A percentile compares a stretch with the other conserved stretches of the same genome.
Conservation (phyloP, 495 filamentous ascomycete species). For the Aspergillus kassunensis region DNA sequence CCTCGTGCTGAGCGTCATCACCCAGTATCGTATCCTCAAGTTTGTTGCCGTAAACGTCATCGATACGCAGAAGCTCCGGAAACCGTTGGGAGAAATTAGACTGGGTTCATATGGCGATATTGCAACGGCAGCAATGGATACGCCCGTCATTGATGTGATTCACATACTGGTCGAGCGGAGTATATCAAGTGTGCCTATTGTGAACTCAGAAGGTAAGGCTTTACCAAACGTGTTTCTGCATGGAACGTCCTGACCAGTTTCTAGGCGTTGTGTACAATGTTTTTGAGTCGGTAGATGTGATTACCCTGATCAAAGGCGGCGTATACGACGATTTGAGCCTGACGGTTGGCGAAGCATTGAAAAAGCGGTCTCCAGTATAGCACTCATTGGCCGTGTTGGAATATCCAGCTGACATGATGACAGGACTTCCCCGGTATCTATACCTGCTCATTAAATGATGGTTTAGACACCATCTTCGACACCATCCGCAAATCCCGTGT, state of each 20-base stretch:
- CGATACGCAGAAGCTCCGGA: slow-evolving; percentile 84
- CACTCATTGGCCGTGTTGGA: not conserved
- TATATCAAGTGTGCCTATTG: slow-evolving; percentile 91
- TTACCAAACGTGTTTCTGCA: not conserved
- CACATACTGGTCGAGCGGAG: slow-evolving; percentile 87
- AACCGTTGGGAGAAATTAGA: slow-evolving; percentile 78
- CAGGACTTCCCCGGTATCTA: slow-evolving; percentile 95
- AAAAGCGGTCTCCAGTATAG: slow-evolving; percentile 73
- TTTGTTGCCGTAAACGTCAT: slow-evolving; percentile 97
- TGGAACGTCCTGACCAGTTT: not conserved
- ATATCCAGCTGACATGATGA: not conserved
- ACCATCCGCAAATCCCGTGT: slow-evolving; percentile 93
- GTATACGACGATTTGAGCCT: slow-evolving; percentile 86
- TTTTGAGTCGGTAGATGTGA: slow-evolving; percentile 97
- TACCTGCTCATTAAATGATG: slow-evolving; percentile 87
- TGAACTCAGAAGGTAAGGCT: slow-evolving; percentile 68
- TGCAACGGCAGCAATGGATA: slow-evolving; percentile 83
- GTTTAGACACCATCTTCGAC: slow-evolving; percentile 92
- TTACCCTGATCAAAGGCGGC: slow-evolving; percentile 90
- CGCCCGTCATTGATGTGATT: slow-evolving; percentile 92
- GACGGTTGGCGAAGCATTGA: slow-evolving; percentile 83
- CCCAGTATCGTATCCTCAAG: slow-evolving; percentile 96
- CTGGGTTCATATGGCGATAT: slow-evolving; percentile 81
- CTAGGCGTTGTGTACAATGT: slow-evolving; percentile 84
- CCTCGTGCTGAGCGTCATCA: slow-evolving; percentile 94